These are phyloP conservation scores for Cystobasidium pallidum DNA, from an alignment of 1,284 basidiomycete species.

Conservation along the genomic window DNA sequence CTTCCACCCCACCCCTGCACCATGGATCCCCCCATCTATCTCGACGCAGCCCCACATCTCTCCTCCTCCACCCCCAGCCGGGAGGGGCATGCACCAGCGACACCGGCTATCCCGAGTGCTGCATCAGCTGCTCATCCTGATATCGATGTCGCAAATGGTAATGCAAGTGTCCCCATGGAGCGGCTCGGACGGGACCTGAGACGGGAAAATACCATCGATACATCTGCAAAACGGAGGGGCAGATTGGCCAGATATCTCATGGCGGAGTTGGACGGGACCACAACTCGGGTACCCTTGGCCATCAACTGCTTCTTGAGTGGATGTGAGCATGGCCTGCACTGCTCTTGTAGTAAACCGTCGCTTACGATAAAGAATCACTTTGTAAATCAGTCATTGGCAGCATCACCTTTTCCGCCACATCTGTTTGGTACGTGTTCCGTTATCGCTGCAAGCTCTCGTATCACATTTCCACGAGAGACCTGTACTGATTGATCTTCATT, in stretches of 20 bases:
- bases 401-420: constrained; percentile 34
- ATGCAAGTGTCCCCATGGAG: neutral
- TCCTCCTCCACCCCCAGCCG: neutral
- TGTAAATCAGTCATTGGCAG: constrained; percentile 32
- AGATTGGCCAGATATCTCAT: constrained; percentile 19
- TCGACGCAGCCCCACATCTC: neutral
- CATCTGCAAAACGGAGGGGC: constrained; percentile 6
- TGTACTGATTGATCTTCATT: neutral
- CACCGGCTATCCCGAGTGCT: neutral
- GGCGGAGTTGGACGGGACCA: constrained; percentile 27
- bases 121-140: neutral
- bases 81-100: neutral
- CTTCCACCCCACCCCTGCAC: no score
- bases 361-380: no score
- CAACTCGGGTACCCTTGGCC: constrained; percentile 22
- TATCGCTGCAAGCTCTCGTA: neutral
- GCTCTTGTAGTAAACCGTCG: no score
- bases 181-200: neutral
- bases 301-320: constrained; percentile 42
- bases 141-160: neutral
- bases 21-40: neutral
- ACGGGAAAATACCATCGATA: constrained; percentile 5
- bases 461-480: no score
- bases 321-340: constrained; percentile 10
- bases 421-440: constrained; percentile 29